Percentiles rank a stretch among this genome's conserved stretches.
Conservation (phyloP, 441 rosid species). For the Metrosideros polymorpha region DNA sequence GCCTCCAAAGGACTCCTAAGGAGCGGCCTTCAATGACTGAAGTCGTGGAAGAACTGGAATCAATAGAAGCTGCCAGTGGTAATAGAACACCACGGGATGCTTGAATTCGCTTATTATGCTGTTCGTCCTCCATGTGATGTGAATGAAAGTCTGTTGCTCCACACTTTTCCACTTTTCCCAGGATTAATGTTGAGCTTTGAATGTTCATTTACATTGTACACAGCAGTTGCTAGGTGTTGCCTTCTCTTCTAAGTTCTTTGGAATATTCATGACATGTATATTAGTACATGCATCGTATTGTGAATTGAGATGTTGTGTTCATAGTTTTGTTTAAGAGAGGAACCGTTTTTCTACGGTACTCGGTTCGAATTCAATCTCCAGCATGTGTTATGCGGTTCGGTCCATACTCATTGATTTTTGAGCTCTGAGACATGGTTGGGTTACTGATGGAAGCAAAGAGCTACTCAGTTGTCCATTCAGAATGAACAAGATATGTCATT, state of each 20-base stretch:
- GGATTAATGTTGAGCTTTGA: background rate
- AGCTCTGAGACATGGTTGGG: background rate
- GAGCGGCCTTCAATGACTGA: background rate
- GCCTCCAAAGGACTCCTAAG: background rate
- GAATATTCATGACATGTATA: background rate
- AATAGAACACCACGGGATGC: background rate
- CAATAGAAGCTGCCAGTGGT: background rate
- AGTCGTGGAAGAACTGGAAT: background rate
- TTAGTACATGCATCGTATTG: background rate
- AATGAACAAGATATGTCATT: background rate
- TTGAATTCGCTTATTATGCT: background rate
- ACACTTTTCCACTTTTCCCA: background rate
- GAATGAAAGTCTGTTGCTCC: background rate
- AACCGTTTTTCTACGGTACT: background rate
- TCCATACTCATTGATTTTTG: background rate
- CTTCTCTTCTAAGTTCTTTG: background rate
- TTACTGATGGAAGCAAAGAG: background rate
- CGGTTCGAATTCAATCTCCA: background rate
- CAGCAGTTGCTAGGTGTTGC: background rate
- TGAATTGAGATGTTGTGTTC: background rate
- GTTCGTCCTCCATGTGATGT: background rate
- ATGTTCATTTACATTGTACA: background rate
- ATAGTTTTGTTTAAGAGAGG: background rate
- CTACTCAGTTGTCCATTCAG: background rate
- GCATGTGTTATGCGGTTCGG: background rate